Evolutionary conservation across 108 stramenopile species (phyloP), one percentile per base, ranked within the genome.

Genomic region (Pseudonitzschia pungens): DNA sequence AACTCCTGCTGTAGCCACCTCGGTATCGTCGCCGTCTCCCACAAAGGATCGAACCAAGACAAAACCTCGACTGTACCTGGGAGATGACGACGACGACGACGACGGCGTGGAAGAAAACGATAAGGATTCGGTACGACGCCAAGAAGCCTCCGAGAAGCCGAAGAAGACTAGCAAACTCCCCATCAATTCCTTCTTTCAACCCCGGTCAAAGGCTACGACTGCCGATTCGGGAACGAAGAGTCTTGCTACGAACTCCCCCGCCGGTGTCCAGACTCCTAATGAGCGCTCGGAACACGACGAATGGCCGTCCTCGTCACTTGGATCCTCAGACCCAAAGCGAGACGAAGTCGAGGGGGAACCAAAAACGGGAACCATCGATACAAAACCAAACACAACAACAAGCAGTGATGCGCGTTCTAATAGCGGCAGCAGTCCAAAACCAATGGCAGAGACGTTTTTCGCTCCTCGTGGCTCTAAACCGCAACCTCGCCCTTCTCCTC

Each of bases 111-210:
- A 7, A 0, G 40, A 33, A 15, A 15, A 44, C 8, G 9, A 41
- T 22, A 68, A 50, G 26, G 24, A n/a, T n/a, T n/a, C n/a, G n/a
- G n/a, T n/a, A n/a, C n/a, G n/a, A n/a, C n/a, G n/a, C n/a, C n/a
- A n/a, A n/a, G n/a, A n/a, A n/a, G n/a, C n/a, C n/a, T n/a, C n/a
- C n/a, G n/a, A n/a, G n/a, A n/a, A n/a, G n/a, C 55, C 12, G 21
- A 59, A 44, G 24, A 65, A 44, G 7, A 44, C 2, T 40, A 42
- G 22, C 9, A 65, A 69, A 10, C 2, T 6, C 6, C 36, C 36
- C 4, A 28, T 51, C 52, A 45, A 41, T 29, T 69, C 68, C 27
- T 36, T 48, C 51, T 48, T 48, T 48, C 68, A 28, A 53, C 68
- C 27, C 9, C 26, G 24, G 11, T 52, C 28, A 5, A 69, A 16